These are phyloP conservation scores for Xylariaceae sp. DNA, from an alignment of 2,329 filamentous ascomycete species.

Conservation along the genomic window DNA sequence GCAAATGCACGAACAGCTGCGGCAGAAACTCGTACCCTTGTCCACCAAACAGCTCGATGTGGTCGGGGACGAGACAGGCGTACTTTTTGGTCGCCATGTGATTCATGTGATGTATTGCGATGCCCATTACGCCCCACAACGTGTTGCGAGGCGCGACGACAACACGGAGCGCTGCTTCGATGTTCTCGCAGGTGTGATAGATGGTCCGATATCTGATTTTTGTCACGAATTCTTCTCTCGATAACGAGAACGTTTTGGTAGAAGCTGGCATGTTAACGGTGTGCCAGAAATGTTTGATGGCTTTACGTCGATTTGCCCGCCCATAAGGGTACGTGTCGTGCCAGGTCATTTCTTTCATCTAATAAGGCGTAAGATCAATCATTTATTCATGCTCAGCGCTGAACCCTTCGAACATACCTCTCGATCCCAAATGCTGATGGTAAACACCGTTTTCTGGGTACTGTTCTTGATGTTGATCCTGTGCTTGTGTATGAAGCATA, in stretches of 20 bases:
- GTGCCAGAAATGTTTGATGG: slow-evolving; percentile 17
- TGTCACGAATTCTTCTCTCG: slow-evolving; percentile 6
- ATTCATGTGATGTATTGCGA: slow-evolving; percentile 20
- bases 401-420: slow-evolving; percentile 9
- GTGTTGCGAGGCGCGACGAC: slow-evolving; percentile 14
- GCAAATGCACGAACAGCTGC: slow-evolving; percentile 16
- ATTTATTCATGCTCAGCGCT: too few species aligned
- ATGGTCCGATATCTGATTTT: slow-evolving; percentile 18
- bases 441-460: slow-evolving; percentile 15
- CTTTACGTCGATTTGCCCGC: slow-evolving; percentile 9
- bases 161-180: slow-evolving; percentile 13
- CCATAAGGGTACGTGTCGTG: slow-evolving; percentile 18
- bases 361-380: background rate
- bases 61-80: slow-evolving; percentile 9
- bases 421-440: slow-evolving; percentile 23
- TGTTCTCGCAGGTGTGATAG: slow-evolving; percentile 13
- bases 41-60: slow-evolving; percentile 19
- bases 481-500: slow-evolving; percentile 24
- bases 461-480: slow-evolving; percentile 6
- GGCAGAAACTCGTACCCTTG: slow-evolving; percentile 11
- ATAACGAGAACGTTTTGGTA: background rate
- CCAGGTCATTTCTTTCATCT: slow-evolving; percentile 21
- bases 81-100: background rate
- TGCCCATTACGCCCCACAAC: slow-evolving; percentile 15
- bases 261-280: background rate